Conservation (phyloP, 176 grass and related monocot genomes). For the Cenchrus fungigraminus region DNA sequence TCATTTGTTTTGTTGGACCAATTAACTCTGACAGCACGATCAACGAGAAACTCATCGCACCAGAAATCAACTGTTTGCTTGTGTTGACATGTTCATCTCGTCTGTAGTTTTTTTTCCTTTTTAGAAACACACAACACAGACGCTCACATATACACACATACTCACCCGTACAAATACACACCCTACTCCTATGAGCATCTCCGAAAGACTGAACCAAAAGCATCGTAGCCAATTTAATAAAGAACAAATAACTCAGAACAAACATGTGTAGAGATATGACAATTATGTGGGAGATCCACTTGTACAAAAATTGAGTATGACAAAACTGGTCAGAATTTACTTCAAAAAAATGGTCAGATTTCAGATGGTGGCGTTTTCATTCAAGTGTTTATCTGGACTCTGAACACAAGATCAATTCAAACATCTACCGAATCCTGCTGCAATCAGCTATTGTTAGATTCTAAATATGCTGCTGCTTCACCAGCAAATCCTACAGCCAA, state of each 20-base stretch:
- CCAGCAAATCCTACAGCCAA: neutral
- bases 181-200: too few species aligned
- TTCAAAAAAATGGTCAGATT: neutral
- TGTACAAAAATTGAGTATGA: neutral
- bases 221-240: neutral
- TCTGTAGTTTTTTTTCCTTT: too few species aligned
- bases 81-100: neutral
- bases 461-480: constrained; percentile 8
- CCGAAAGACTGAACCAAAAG: too few species aligned
- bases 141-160: too few species aligned
- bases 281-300: neutral
- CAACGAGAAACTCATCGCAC: neutral
- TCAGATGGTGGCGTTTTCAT: neutral
- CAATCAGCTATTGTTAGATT: neutral
- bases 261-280: neutral
- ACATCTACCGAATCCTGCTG: neutral
- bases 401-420: neutral
- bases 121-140: too few species aligned
- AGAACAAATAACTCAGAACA: neutral
- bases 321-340: neutral
- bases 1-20: too few species aligned
- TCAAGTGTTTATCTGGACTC: neutral
- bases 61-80: neutral
- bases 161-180: too few species aligned
- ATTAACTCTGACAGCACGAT: neutral